phyloP scores from a whole-genome alignment of 345 rosid species.

The Linum trigynum region DNA sequence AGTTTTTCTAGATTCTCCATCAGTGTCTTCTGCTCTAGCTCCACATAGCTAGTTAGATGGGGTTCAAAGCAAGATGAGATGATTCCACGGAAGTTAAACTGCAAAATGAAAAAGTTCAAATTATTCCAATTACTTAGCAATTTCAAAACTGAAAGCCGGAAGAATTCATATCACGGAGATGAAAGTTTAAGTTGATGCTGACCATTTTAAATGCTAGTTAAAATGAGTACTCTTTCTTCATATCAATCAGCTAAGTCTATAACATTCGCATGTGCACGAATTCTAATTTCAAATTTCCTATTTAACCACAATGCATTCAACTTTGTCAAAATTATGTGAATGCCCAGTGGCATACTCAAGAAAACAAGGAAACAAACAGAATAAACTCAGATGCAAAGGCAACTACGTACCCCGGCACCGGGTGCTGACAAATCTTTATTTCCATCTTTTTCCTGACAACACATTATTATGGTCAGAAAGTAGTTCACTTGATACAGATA shows the following conservation, averaged over 20 bases:
- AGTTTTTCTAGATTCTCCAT: conserved; percentile 96
- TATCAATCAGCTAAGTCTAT: neutral
- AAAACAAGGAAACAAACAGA: neutral
- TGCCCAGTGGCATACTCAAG: neutral
- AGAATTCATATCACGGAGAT: neutral
- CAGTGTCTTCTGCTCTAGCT: conserved; percentile 92
- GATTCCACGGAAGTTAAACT: conserved; percentile 98
- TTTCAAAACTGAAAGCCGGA: conserved; percentile 10
- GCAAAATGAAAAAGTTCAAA: conserved; percentile 27
- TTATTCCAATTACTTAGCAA: conserved; percentile 2
- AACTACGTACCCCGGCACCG: conserved; percentile 79
- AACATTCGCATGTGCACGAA: no score
- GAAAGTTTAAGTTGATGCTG: no score
- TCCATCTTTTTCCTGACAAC: conserved; percentile 62
- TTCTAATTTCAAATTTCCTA: no score
- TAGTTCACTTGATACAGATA: neutral
- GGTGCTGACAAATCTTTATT: conserved; percentile 72
- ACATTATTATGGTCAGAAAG: conserved; percentile 15
- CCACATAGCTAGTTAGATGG: conserved; percentile 71
- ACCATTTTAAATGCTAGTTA: no score
- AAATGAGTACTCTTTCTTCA: neutral
- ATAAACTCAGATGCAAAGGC: conserved; percentile 10
- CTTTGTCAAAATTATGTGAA: neutral
- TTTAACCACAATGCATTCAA: neutral
- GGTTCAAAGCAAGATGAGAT: conserved; percentile 98